Percentiles rank a stretch among this genome's conserved stretches.
These are phyloP conservation scores for Yamadazyma olivae DNA, from an alignment of 805 yeast genomes.

Conservation along the genomic window DNA sequence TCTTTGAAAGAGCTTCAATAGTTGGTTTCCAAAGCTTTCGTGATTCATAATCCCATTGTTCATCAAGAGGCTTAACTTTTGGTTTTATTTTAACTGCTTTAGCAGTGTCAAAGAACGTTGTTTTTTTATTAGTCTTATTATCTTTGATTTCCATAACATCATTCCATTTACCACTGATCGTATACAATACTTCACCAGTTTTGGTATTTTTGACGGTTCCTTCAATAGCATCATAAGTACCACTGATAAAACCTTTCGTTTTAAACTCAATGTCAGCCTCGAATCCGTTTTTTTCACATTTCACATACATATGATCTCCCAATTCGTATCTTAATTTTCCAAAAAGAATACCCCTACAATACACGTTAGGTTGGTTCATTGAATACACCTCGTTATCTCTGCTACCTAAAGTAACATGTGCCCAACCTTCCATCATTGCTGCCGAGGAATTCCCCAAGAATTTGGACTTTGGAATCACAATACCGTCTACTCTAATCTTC, in stretches of 20 bases:
- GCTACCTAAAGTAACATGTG: slow-evolving; percentile 66
- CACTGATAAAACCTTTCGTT: slow-evolving; percentile 90
- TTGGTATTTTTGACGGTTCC: slow-evolving; percentile 58
- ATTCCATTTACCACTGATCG: slow-evolving; percentile 90
- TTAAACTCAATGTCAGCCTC: slow-evolving; percentile 88
- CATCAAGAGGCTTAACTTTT: slow-evolving; percentile 68
- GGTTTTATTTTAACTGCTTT: slow-evolving; percentile 57
- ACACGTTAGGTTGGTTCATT: slow-evolving; percentile 93
- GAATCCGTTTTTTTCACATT: slow-evolving; percentile 55
- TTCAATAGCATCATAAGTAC: slow-evolving; percentile 84
- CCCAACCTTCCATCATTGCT: slow-evolving; percentile 92
- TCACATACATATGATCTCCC: slow-evolving; percentile 86
- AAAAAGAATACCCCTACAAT: slow-evolving; percentile 88
- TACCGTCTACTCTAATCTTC: slow-evolving; percentile 84
- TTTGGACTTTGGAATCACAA: slow-evolving; percentile 79
- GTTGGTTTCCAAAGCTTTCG: slow-evolving; percentile 82
- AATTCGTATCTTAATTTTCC: slow-evolving; percentile 88
- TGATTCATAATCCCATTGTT: slow-evolving; percentile 81
- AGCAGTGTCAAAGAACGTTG: slow-evolving; percentile 44
- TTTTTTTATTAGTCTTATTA: slow-evolving; percentile 44
- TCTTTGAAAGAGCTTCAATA: slow-evolving; percentile 69
- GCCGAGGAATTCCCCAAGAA: slow-evolving; percentile 96
- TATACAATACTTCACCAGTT: slow-evolving; percentile 51
- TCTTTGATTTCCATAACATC: slow-evolving; percentile 68
- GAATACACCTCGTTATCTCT: slow-evolving; percentile 68